A percentile compares a stretch with the other conserved stretches of the same genome.
phyloP scores from a whole-genome alignment of 345 rosid species.

The Hibiscus trionum region DNA sequence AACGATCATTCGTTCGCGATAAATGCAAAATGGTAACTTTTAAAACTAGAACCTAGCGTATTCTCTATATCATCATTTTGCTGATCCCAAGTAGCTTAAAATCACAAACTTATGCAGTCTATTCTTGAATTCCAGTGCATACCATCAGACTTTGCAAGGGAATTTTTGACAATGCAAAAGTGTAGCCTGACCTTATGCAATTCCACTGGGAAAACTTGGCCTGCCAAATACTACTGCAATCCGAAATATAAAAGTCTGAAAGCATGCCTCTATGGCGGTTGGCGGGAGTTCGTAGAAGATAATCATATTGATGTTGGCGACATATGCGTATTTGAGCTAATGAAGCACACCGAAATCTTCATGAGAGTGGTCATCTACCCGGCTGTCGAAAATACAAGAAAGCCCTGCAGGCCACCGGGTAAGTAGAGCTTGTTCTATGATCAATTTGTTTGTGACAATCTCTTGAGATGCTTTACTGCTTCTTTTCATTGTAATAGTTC shows the following conservation, averaged over 20 bases:
- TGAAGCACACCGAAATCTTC: neutral
- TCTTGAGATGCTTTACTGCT: neutral
- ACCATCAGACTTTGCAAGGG: neutral
- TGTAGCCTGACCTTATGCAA: neutral
- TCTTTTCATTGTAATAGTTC: neutral
- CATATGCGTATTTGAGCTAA: conserved; percentile 6
- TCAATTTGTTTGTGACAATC: neutral
- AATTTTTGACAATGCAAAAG: neutral
- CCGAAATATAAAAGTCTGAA: neutral
- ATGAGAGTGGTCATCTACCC: neutral
- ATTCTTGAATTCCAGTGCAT: neutral
- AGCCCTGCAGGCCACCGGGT: neutral
- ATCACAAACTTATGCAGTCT: neutral
- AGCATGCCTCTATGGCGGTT: neutral
- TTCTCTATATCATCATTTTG: neutral
- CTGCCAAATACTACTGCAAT: neutral
- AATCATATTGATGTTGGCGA: conserved; percentile 7
- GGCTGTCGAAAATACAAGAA: neutral
- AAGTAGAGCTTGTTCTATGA: neutral
- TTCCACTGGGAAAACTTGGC: neutral
- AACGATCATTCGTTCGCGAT: conserved; percentile 3
- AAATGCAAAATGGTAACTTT: neutral
- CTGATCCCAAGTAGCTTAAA: neutral
- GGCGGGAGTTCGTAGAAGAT: neutral
- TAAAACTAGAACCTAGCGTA: neutral